phyloP scores from a whole-genome alignment of 257 asterid genomes.

The Ballota nigra region DNA sequence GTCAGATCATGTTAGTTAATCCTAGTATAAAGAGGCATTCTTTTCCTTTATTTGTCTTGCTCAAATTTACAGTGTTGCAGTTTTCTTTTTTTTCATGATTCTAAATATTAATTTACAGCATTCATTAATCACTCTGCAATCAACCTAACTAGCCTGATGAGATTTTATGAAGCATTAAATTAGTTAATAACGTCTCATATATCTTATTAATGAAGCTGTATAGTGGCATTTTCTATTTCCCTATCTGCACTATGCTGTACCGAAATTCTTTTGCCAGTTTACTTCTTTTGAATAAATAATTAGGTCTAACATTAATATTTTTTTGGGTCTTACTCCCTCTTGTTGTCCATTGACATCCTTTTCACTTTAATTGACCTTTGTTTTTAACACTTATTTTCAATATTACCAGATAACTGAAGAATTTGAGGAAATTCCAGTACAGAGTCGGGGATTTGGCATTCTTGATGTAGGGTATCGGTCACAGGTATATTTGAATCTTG shows the following conservation, averaged over 20 bases:
- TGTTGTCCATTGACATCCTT: background rate
- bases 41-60: background rate
- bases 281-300: background rate
- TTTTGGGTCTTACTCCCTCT: background rate
- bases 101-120: background rate
- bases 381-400: background rate
- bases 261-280: background rate
- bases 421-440: slow-evolving; percentile 27
- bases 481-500: slow-evolving; percentile 20
- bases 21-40: background rate
- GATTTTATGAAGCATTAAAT: background rate
- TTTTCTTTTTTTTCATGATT: background rate
- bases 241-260: background rate
- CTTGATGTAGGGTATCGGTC: slow-evolving; percentile 34
- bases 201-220: background rate
- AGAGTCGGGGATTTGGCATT: slow-evolving; percentile 32
- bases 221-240: background rate
- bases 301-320: background rate
- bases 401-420: slow-evolving; percentile 23
- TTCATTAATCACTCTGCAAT: background rate
- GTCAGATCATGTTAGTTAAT: background rate
- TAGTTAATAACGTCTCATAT: background rate
- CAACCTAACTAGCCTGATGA: background rate
- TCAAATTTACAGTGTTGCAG: background rate
- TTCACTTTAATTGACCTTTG: background rate